Evolutionary conservation across 108 stramenopile species (phyloP).

Genomic region (Cyclotella kingstonii): DNA sequence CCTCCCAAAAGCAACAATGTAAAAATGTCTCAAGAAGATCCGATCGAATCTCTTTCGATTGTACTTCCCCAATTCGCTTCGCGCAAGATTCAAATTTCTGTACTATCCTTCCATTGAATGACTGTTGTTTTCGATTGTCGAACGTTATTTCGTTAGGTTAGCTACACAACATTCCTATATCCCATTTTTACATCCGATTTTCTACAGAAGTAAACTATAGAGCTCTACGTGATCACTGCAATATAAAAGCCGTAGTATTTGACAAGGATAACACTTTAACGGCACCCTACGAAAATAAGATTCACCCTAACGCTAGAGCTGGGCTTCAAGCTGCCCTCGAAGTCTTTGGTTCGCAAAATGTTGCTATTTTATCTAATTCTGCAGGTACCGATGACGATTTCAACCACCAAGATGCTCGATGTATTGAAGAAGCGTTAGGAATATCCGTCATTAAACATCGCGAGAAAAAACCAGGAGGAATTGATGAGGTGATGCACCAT

Average conservation of each 20-base stretch:
- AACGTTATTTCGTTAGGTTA: too few relatives aligned
- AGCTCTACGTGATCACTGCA: conserved; percentile 70
- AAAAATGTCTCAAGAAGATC: too few relatives aligned
- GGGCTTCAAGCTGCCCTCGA: conserved; percentile 68
- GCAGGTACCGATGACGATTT: conserved; percentile 91
- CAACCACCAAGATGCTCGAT: conserved; percentile 63
- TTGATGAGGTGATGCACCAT: conserved; percentile 77
- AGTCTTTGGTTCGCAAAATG: conserved; percentile 68
- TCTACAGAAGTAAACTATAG: conserved; percentile 65
- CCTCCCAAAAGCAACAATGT: too few relatives aligned
- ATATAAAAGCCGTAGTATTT: conserved; percentile 78
- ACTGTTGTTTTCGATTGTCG: too few relatives aligned
- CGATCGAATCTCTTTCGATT: too few relatives aligned
- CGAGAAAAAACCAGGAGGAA: conserved; percentile 91
- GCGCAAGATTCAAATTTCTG: too few relatives aligned
- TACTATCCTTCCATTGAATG: too few relatives aligned
- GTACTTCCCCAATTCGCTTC: too few relatives aligned
- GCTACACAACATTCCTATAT: too few relatives aligned
- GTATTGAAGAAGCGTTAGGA: conserved; percentile 79
- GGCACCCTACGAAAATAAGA: conserved; percentile 77
- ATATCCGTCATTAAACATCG: conserved; percentile 86
- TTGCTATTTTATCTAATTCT: conserved; percentile 90
- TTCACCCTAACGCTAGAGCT: conserved; percentile 61
- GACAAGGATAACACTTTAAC: conserved; percentile 97
- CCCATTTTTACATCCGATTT: too few relatives aligned